Evolutionary conservation across 2,329 filamentous ascomycete species (phyloP), one percentile per base, ranked within the genome.

Genomic region (Ophiostoma sp.): DNA sequence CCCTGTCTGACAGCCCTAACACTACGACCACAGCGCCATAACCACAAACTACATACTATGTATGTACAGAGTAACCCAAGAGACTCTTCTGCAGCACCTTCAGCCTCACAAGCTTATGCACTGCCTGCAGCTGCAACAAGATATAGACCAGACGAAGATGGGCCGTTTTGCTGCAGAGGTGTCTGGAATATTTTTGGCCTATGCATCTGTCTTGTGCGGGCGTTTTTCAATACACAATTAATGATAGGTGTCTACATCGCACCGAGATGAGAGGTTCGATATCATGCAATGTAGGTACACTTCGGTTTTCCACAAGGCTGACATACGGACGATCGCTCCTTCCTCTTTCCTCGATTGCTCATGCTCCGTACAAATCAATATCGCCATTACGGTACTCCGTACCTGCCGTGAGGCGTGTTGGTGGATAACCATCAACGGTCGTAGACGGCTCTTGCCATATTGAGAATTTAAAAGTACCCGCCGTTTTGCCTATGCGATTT

Each of bases 51-150:
- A 31, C 27, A 31, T 1, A 31, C 27, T 31, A 31, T 31, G 27
- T 31, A 31, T 31, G 44, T 48, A 48, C 36, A 39, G 10, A 41
- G 11, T 11, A 41, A 3, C 27, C 27, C 11, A 65, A 65, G 33
- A 65, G 20, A 36, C 36, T 36, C 15, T 13, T 11, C 5, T 57
- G 44, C 62, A 65, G 31, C 4, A 20, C 35, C 35, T 65, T 23
- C 52, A 65, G 62, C 62, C 62, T 65, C 62, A 65, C 62, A 65
- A 20, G 33, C 62, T 36, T 17, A 33, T 39, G 33, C 62, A 65
- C 33, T 33, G 15, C 33, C 57, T 20, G 57, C 57, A 62, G 27
- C 52, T 57, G 52, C 57, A 23, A 54, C 8, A 33, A 33, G 15
- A 33, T 2, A 33, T n/a, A 62, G 57, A 62, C 11, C 23, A 33